A percentile compares a stretch with the other conserved stretches of the same genome.
phyloP scores from a whole-genome alignment of 2,329 filamentous ascomycete genomes.

The Tolypocladium pustulatum region DNA sequence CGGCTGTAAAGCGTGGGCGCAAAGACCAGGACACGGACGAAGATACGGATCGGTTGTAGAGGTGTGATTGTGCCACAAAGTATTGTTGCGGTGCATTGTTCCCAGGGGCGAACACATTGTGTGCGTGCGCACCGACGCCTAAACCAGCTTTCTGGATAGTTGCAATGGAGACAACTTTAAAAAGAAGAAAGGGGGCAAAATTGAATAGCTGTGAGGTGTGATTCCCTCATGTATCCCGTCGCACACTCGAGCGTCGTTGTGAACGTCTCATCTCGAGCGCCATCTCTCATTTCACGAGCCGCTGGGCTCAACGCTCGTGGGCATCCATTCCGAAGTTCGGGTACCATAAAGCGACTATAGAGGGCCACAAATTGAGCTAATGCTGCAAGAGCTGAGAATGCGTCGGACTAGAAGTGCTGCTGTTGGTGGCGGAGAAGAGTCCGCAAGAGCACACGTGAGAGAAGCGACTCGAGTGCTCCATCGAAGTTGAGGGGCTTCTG shows the following conservation, averaged over 20 bases:
- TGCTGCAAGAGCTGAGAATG: not conserved
- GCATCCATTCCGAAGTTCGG: not conserved
- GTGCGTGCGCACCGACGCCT: not conserved
- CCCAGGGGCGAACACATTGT: not conserved
- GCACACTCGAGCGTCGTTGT: not conserved
- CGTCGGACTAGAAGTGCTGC: too few relatives aligned
- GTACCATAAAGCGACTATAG: not conserved
- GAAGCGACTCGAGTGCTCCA: not conserved
- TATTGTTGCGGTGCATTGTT: not conserved
- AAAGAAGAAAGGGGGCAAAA: not conserved
- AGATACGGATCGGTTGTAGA: not conserved
- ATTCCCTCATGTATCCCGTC: not conserved
- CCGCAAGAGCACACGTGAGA: not conserved
- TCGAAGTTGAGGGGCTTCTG: not conserved
- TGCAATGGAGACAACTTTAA: not conserved
- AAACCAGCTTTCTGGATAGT: not conserved
- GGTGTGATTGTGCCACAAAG: not conserved
- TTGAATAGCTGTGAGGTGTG: not conserved
- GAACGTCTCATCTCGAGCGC: not conserved
- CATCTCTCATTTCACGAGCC: not conserved
- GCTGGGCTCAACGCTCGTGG: not conserved
- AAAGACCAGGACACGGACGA: not conserved
- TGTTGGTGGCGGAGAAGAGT: not conserved
- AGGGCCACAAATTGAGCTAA: not conserved
- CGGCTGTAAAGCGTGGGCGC: not conserved